phyloP scores from a whole-genome alignment of 148 eudicot genomes.

The Simmondsia chinensis region DNA sequence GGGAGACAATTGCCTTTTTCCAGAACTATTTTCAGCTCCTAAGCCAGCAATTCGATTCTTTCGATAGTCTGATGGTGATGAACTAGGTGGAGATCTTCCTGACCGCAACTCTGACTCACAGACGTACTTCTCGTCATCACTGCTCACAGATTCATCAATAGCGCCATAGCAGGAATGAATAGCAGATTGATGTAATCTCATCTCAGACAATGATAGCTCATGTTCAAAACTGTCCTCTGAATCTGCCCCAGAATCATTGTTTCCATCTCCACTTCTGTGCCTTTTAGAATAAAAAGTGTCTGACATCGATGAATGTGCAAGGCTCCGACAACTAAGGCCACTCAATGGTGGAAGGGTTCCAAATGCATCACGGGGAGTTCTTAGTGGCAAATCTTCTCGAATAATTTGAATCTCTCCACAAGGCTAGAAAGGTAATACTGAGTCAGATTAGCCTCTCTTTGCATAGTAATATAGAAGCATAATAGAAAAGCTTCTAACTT shows the following conservation, averaged over 20 bases:
- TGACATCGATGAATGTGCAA: constrained; percentile 14
- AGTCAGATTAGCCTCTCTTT: constrained; percentile 10
- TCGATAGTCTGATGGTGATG: constrained; percentile 16
- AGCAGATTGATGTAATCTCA: constrained; percentile 62
- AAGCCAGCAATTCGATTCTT: constrained; percentile 19
- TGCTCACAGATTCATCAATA: constrained; percentile 38
- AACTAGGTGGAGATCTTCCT: constrained; percentile 26
- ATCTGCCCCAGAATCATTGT: constrained; percentile 59
- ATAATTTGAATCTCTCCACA: constrained; percentile 83
- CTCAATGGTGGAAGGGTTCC: constrained; percentile 54
- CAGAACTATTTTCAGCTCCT: constrained; percentile 14
- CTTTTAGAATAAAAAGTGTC: constrained; percentile 19
- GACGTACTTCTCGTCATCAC: constrained; percentile 57
- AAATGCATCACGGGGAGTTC: constrained; percentile 85
- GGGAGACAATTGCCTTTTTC: constrained; percentile 10
- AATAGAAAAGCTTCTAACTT: constrained; percentile 6
- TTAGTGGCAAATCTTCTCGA: constrained; percentile 70
- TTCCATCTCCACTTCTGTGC: constrained; percentile 22
- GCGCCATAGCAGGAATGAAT: constrained; percentile 27
- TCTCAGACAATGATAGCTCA: constrained; percentile 64
- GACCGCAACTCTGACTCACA: constrained; percentile 19
- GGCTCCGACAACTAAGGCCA: constrained; percentile 20
- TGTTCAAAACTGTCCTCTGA: constrained; percentile 68
- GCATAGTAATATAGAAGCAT: constrained; percentile 1
- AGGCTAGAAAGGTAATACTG: constrained; percentile 29